Conservation (phyloP, 2,329 filamentous ascomycete species). For the Sarocladium brachiariae region DNA sequence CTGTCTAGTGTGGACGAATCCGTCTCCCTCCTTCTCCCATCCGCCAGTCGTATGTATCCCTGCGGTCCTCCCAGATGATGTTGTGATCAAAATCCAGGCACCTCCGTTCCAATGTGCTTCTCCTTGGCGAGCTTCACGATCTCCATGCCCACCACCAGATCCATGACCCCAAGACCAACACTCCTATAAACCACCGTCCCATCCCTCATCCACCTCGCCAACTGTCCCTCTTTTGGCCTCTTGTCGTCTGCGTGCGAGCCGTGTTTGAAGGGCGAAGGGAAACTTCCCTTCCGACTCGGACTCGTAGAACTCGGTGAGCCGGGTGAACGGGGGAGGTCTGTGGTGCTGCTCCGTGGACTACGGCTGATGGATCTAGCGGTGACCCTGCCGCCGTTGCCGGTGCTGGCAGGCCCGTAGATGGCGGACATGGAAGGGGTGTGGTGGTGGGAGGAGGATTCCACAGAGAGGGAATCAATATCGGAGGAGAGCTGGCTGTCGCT, state of each 20-base stretch:
- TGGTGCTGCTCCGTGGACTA: slow-evolving; percentile 19
- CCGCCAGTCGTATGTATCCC: too few species aligned
- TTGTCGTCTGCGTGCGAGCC: slow-evolving; percentile 23
- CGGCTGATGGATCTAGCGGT: slow-evolving; percentile 1
- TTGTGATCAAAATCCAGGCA: slow-evolving; percentile 41
- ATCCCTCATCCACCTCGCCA: slow-evolving; percentile 49
- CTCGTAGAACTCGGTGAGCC: slow-evolving; percentile 19
- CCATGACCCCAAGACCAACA: slow-evolving; percentile 61
- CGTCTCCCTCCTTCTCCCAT: too few species aligned
- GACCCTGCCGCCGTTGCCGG: slow-evolving; percentile 22
- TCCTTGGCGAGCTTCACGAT: slow-evolving; percentile 48
- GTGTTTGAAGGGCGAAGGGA: slow-evolving; percentile 23
- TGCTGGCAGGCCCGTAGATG: too few species aligned
- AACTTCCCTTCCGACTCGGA: slow-evolving; percentile 25
- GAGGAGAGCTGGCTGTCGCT: slow-evolving; percentile 21
- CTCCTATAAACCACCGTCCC: slow-evolving; percentile 65
- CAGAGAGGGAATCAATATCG: slow-evolving; percentile 21
- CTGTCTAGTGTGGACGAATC: too few species aligned
- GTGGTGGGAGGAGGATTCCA: slow-evolving; percentile 29
- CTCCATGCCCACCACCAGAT: slow-evolving; percentile 54
- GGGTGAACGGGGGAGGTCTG: slow-evolving; percentile 21
- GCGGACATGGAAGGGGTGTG: slow-evolving; percentile 33
- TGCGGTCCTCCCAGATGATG: too few species aligned
- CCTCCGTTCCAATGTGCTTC: slow-evolving; percentile 45
- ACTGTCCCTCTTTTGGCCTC: slow-evolving; percentile 40